These are phyloP conservation scores for Acorus calamus DNA, from an alignment of 106 monocot species.

Conservation along the genomic window DNA sequence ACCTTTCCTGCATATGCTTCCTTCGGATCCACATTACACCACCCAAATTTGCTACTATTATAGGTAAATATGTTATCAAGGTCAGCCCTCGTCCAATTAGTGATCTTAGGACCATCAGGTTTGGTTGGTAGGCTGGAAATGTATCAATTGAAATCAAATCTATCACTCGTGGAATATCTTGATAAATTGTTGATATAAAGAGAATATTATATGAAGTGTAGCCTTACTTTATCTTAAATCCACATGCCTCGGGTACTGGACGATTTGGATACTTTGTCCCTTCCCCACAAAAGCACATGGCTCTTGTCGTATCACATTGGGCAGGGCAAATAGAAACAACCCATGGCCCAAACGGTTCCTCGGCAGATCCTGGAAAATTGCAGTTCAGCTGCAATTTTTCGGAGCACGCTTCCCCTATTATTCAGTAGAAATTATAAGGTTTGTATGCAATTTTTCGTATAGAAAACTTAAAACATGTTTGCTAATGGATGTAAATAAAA, in stretches of 20 bases:
- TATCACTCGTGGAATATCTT: no score
- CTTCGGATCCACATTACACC: constrained; percentile 85
- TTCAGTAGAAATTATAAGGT: no score
- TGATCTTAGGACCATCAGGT: constrained; percentile 33
- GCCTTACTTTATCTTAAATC: constrained; percentile 58
- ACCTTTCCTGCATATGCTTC: constrained; percentile 58
- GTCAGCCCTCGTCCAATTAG: constrained; percentile 62
- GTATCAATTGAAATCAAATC: no score
- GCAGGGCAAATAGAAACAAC: constrained; percentile 75
- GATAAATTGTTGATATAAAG: no score
- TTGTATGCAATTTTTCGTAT: no score
- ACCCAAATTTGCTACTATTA: constrained; percentile 57
- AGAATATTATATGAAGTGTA: not conserved
- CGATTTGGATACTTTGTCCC: constrained; percentile 87
- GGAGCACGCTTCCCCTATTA: constrained; percentile 66
- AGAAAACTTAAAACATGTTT: not conserved
- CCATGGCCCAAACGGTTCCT: constrained; percentile 53
- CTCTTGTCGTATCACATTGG: constrained; percentile 79
- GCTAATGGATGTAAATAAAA: not conserved
- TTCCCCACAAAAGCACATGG: constrained; percentile 91
- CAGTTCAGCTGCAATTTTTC: constrained; percentile 46
- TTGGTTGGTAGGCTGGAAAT: constrained; percentile 33
- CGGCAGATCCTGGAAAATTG: constrained; percentile 47
- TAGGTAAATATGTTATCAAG: constrained; percentile 61
- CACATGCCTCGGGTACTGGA: constrained; percentile 74